Evolutionary conservation across 441 rosid genomes (phyloP).

Genomic region (Corymbia citriodora): DNA sequence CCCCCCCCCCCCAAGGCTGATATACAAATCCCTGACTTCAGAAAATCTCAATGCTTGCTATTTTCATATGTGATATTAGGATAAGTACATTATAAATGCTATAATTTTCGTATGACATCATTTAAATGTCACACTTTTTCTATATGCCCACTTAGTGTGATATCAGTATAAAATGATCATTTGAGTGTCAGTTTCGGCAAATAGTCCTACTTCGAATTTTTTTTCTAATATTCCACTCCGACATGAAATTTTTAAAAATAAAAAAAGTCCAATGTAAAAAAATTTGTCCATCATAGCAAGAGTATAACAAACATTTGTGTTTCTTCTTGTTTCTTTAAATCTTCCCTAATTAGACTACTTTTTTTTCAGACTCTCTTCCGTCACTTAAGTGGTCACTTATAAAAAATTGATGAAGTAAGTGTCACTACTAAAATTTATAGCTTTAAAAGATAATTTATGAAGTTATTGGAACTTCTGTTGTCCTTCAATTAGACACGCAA

Average conservation of each 20-base stretch:
- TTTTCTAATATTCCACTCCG: neutral
- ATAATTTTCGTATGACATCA: too few relatives aligned
- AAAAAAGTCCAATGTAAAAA: neutral
- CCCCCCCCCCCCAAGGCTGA: neutral
- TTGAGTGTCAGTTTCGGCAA: neutral
- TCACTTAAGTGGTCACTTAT: neutral
- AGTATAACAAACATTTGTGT: neutral
- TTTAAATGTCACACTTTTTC: too few relatives aligned
- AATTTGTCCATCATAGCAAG: neutral
- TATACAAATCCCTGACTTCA: neutral
- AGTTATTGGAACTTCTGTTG: neutral
- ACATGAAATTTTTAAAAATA: neutral
- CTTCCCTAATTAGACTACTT: neutral
- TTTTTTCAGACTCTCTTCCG: neutral
- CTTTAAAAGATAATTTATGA: neutral
- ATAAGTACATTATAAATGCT: too few relatives aligned
- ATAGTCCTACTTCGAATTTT: neutral
- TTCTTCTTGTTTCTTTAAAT: neutral
- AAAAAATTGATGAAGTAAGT: too few relatives aligned
- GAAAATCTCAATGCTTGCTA: neutral
- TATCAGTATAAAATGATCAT: neutral
- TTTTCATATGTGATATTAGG: neutral
- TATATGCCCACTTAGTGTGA: neutral
- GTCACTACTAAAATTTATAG: neutral
- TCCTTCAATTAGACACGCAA: neutral